Percentiles rank a stretch among this genome's conserved stretches.
Evolutionary conservation across 2,329 filamentous ascomycete genomes (phyloP).

Genomic region (Beauveria bassiana): DNA sequence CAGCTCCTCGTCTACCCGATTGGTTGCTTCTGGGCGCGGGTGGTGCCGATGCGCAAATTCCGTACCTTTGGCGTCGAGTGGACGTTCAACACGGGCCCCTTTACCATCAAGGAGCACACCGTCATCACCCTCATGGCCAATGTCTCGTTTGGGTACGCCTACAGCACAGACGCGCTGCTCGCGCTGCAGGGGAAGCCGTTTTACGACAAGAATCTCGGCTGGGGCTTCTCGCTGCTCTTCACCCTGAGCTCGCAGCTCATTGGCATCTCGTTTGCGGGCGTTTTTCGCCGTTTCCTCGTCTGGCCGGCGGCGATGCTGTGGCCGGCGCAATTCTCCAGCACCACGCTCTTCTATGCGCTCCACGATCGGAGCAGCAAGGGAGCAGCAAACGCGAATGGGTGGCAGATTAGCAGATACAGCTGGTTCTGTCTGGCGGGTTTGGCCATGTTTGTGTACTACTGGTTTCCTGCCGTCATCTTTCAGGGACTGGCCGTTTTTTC

Average conservation of each 20-base stretch:
- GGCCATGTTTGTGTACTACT: constrained; percentile 43
- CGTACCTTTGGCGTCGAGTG: constrained; percentile 33
- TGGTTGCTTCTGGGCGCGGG: constrained; percentile 34
- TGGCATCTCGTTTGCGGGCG: constrained; percentile 52
- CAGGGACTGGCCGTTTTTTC: constrained; percentile 46
- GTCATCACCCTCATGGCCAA: constrained; percentile 49
- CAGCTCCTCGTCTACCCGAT: constrained; percentile 34
- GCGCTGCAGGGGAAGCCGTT: constrained; percentile 34
- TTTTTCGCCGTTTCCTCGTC: constrained; percentile 49
- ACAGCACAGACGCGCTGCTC: constrained; percentile 34
- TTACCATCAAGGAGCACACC: constrained; percentile 47
- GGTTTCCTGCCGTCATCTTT: constrained; percentile 43
- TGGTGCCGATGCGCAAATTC: constrained; percentile 33
- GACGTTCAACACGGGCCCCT: constrained; percentile 40
- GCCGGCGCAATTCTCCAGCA: constrained; percentile 43
- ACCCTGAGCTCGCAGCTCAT: constrained; percentile 51
- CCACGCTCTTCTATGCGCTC: constrained; percentile 37
- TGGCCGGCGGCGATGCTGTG: constrained; percentile 55
- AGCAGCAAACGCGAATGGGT: constrained; percentile 31
- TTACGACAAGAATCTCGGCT: constrained; percentile 41
- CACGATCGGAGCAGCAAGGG: constrained; percentile 32
- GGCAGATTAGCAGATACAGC: constrained; percentile 36
- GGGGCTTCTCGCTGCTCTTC: constrained; percentile 49
- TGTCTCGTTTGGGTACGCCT: constrained; percentile 37
- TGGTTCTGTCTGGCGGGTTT: constrained; percentile 36